Evolutionary conservation across 805 yeast species (phyloP), one percentile per base, ranked within the genome.

Genomic region (Scheffersomyces ergatensis): DNA sequence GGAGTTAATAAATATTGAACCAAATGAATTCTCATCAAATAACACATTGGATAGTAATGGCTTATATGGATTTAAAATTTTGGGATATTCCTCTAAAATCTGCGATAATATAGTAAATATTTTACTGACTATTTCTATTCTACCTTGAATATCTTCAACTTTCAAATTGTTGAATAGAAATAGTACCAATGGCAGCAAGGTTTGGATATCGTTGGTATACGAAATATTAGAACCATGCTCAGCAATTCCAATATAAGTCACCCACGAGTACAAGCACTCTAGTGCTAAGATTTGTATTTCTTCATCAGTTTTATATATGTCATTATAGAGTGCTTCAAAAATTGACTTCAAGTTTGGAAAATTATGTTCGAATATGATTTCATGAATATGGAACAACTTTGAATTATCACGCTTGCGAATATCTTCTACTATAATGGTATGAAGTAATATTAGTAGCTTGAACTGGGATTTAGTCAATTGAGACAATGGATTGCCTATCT

Each of bases 391-490:
- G 2, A 54, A 42, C 1, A 60, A 44, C 42, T 15, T 19, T 5
- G 27, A 20, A 16, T 41, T 42, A 49, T 46, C 65, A 44, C 53
- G 54, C 45, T 73, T 77, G 25, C 64, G 50, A 9, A 76, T 49
- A 39, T 82, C 86, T 47, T 80, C 86, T 1, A 70, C 72, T 0
- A 78, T 43, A 6, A 75, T 76, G 11, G 80, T 65, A 3, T 72
- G 60, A 33, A 77, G 71, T 1, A 57, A 39, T 15, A 64, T 45
- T 18, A 60, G 30, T 3, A 63, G 30, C n/a, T 42, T 42, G 17
- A 50, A 27, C 34, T 55, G 53, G 30, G 39, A 32, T 21, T 42
- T 46, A 21, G 27, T 33, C 6, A 52, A 39, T 16, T 18, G 21
- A 5, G 26, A 32, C 12, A 39, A 25, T 8, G 20, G 32, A 23